phyloP scores from a whole-genome alignment of 164 flowering plant species.

The Tetrastigma voinierianum region DNA sequence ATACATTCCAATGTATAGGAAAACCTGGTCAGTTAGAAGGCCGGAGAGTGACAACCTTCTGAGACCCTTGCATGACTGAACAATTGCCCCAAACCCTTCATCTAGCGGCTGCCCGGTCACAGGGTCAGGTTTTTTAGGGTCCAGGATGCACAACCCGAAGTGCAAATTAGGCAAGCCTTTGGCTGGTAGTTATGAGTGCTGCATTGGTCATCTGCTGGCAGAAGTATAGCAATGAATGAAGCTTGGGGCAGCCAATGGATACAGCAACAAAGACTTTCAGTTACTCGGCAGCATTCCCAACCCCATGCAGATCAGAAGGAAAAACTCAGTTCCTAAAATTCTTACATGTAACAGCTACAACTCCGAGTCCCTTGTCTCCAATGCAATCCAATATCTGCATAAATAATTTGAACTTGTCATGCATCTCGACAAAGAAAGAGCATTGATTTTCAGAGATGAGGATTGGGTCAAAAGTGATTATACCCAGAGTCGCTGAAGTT shows the following conservation, averaged over 20 bases:
- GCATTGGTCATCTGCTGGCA: conserved; percentile 93
- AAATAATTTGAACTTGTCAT: not conserved
- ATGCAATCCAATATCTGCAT: conserved; percentile 78
- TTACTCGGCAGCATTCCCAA: conserved; percentile 51
- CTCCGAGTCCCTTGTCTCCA: conserved; percentile 75
- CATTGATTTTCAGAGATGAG: not conserved
- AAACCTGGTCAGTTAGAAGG: conserved; percentile 74
- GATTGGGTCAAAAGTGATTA: conserved; percentile 9
- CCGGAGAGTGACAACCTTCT: conserved; percentile 79
- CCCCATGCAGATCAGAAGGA: conserved; percentile 62
- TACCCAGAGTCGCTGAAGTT: conserved; percentile 85
- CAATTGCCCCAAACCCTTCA: conserved; percentile 93
- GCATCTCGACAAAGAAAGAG: not conserved
- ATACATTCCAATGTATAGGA: conserved; percentile 84
- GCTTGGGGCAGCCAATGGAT: conserved; percentile 76
- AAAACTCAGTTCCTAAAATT: conserved; percentile 78
- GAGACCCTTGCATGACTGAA: conserved; percentile 71
- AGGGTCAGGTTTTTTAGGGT: conserved; percentile 66
- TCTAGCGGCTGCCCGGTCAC: conserved; percentile 68
- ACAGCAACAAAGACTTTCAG: conserved; percentile 77
- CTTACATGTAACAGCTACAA: conserved; percentile 79
- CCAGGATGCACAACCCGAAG: conserved; percentile 75
- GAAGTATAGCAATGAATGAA: conserved; percentile 72
- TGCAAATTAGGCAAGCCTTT: conserved; percentile 77
- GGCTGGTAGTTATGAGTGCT: conserved; percentile 77